Evolutionary conservation across 495 filamentous ascomycete genomes (phyloP), one percentile per base, ranked within the genome.

Genomic region (Neohortaea acidophila): DNA sequence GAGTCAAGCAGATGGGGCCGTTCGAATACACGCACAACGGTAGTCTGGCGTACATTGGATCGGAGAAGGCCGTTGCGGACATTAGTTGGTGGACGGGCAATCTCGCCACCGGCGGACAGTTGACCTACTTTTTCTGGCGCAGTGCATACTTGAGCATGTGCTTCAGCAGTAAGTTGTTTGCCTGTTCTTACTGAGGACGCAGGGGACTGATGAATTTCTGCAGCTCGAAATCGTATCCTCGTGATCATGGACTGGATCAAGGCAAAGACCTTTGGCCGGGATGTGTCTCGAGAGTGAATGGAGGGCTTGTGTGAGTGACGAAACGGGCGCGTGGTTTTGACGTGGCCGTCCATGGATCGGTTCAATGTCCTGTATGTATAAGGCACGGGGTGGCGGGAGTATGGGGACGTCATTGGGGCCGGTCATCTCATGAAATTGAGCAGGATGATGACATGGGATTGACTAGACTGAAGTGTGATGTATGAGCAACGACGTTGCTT

Each of bases 11-110:
- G 60, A 75, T 93, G 53, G 86, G 84, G 46, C 89, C 89, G 21
- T 97, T 97, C 67, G 79, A 93, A 66, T 97, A 97, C 70, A 81
- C 80, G 25, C 89, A 97, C 64, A 85, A 97, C 66, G 89, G 89
- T 52, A 83, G 75, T 52, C 59, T 99, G 59, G 89, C 89, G 36
- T 99, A 99, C 62, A 99, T 99, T 60, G 89, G 89, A 33, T 87
- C 81, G 64, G 89, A 99, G 59, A 82, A 85, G 66, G 89, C 89
- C 20, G 86, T 99, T 45, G 89, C 89, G 38, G 89, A 99, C 64
- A 84, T 99, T 55, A 84, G 77, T 61, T 96, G 87, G 85, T 72
- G 89, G 63, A 89, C 84, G 57, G 91, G 91, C 53, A 99, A 99
- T 63, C 71, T 96, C 51, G 81, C 84, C 27, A 77, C 74, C 36